phyloP scores from a whole-genome alignment of 495 filamentous ascomycete species.

The Podospora fimiseda region DNA sequence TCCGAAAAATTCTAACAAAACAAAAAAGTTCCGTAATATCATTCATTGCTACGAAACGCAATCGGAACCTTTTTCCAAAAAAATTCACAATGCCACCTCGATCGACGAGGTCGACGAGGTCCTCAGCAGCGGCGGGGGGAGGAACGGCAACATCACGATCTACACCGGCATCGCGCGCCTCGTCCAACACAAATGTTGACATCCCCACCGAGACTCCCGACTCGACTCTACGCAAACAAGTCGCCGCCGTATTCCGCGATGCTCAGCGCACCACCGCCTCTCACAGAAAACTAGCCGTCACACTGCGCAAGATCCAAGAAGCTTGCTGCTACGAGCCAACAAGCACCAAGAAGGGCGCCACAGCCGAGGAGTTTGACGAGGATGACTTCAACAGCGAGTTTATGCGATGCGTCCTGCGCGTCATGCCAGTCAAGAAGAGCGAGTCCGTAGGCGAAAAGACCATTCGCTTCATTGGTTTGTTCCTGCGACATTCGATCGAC shows the following conservation, averaged over 20 bases:
- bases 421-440: conserved; percentile 84
- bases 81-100: too few relatives aligned
- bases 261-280: conserved; percentile 82
- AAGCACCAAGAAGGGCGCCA: conserved; percentile 42
- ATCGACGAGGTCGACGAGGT: conserved; percentile 46
- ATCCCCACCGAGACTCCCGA: conserved; percentile 67
- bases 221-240: conserved; percentile 64
- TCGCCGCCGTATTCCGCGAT: conserved; percentile 75
- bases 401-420: conserved; percentile 68
- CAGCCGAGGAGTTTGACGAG: conserved; percentile 62
- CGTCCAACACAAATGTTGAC: conserved; percentile 53
- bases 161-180: conserved; percentile 53
- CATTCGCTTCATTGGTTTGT: conserved; percentile 77
- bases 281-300: conserved; percentile 83
- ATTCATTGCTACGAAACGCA: too few relatives aligned
- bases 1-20: conserved; percentile 15
- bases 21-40: neutral
- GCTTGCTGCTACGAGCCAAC: conserved; percentile 73
- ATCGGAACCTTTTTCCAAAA: too few relatives aligned
- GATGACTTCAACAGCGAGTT: conserved; percentile 84
- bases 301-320: conserved; percentile 81
- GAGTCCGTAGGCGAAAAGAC: conserved; percentile 83
- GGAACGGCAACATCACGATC: conserved; percentile 26
- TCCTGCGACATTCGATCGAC: conserved; percentile 73
- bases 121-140: conserved; percentile 36